Percentiles rank a stretch among this genome's conserved stretches.
Conservation (phyloP, 345 rosid genomes). For the Triadica sebifera region DNA sequence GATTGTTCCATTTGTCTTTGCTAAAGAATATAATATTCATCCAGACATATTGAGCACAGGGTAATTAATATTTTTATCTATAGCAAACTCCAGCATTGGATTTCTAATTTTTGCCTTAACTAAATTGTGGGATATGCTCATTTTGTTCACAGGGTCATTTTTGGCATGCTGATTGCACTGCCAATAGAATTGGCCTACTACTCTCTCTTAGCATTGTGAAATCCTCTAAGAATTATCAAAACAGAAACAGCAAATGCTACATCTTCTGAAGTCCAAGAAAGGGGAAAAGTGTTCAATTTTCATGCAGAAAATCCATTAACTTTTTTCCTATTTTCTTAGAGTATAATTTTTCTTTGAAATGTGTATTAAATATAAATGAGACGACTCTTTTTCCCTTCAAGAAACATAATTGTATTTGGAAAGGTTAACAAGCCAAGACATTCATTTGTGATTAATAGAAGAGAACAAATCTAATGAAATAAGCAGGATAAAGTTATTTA, state of each 20-base stretch:
- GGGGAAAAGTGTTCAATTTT: not conserved
- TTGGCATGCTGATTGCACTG: constrained; percentile 77
- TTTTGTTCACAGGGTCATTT: constrained; percentile 57
- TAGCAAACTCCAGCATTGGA: not conserved
- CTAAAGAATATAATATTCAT: constrained; percentile 79
- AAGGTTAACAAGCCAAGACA: not conserved
- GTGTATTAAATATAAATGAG: not conserved
- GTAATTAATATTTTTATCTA: constrained; percentile 28
- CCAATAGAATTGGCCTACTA: constrained; percentile 75
- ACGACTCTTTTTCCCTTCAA: not conserved
- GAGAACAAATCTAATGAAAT: no score
- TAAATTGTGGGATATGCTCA: not conserved
- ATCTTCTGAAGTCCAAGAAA: not conserved
- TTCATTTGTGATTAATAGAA: no score
- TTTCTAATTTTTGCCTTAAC: not conserved
- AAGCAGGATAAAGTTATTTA: no score
- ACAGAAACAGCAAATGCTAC: constrained; percentile 5
- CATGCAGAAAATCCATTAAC: not conserved
- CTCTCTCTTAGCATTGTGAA: constrained; percentile 59
- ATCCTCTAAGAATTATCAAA: not conserved
- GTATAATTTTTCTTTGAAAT: not conserved
- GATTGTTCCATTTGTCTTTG: constrained; percentile 82
- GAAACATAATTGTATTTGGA: not conserved
- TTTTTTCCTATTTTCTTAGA: not conserved
- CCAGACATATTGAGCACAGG: constrained; percentile 78